Evolutionary conservation across 164 flowering plant genomes (phyloP).

Genomic region (Houttuynia cordata): DNA sequence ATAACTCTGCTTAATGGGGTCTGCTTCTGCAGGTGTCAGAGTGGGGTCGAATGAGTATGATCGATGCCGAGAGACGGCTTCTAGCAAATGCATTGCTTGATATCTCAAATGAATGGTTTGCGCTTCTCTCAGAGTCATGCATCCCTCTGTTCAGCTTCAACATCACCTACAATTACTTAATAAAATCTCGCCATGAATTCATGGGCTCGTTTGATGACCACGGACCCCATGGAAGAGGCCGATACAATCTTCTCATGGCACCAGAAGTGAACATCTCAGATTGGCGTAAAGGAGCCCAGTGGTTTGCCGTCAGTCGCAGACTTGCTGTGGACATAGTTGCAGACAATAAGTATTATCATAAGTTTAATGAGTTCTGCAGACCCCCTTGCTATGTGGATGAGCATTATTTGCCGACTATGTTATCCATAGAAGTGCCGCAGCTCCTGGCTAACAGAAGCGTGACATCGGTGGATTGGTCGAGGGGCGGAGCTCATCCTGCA

Average conservation of each 20-base stretch:
- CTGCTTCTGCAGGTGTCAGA: conserved; percentile 39
- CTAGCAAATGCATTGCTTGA: conserved; percentile 91
- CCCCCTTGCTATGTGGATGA: conserved; percentile 88
- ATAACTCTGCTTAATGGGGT: background rate
- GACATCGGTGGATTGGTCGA: conserved; percentile 91
- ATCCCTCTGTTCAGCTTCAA: conserved; percentile 71
- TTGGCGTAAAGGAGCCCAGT: conserved; percentile 93
- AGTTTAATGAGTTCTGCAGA: conserved; percentile 57
- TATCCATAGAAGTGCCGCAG: conserved; percentile 39
- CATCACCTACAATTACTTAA: conserved; percentile 45
- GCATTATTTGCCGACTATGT: conserved; percentile 88
- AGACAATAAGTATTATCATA: conserved; percentile 52
- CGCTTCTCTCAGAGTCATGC: conserved; percentile 80
- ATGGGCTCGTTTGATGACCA: conserved; percentile 69
- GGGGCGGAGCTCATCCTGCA: conserved; percentile 89
- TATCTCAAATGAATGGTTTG: conserved; percentile 69
- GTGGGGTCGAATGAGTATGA: conserved; percentile 92
- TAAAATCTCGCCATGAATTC: conserved; percentile 53
- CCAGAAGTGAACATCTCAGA: conserved; percentile 56
- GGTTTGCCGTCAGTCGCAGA: conserved; percentile 67
- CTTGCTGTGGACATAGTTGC: conserved; percentile 45
- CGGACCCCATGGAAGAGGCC: conserved; percentile 77
- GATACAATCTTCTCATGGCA: conserved; percentile 47
- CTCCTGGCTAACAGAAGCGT: conserved; percentile 63
- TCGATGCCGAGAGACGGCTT: conserved; percentile 91